Evolutionary conservation across 2,329 filamentous ascomycete species (phyloP), one percentile per base, ranked within the genome.

Genomic region (Apiospora hydei): DNA sequence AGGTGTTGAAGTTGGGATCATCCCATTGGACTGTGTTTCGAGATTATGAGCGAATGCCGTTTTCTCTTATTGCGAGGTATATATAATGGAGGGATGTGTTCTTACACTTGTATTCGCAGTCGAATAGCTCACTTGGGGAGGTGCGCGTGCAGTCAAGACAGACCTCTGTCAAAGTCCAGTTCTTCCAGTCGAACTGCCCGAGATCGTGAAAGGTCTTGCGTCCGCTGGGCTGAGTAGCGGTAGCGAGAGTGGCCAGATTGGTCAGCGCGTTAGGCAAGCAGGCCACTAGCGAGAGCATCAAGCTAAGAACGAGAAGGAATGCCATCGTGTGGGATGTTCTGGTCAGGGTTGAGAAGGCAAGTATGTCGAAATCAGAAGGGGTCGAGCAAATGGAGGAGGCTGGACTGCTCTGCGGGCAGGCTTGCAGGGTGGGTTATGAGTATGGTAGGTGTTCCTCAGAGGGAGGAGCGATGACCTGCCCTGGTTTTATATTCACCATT

Each of bases 1-100:
- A 70, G 6, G 71, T 43, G n/a, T 73, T 68, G 68, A 67, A 73
- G 72, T 73, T 73, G 7, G 68, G 70, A 26, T 73, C 72, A 24
- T 71, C 38, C 72, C 72, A 73, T 8, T 69, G 57, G 30, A 73
- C 72, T 73, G 21, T 41, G 1, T 14, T 4, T 6, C 16, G 3
- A 30, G 16, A 26, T 18, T 64, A 3, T 61, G 10, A 70, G 46
- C 34, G 4, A 4, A 8, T 21, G 16, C n/a, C 10, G 18, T 24
- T 30, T 11, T 46, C 14, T 16, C 14, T 8, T 7, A 26, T 14
- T 44, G 46, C 46, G n/a, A n/a, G n/a, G n/a, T n/a, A n/a, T n/a
- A n/a, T n/a, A n/a, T n/a, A n/a, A n/a, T n/a, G n/a, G n/a, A n/a
- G n/a, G n/a, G n/a, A n/a, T n/a, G 24, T 18, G 18, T 10, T 26